Base-by-base conservation (phyloP, 495 filamentous ascomycete species). In the Tuber indicum region DNA sequence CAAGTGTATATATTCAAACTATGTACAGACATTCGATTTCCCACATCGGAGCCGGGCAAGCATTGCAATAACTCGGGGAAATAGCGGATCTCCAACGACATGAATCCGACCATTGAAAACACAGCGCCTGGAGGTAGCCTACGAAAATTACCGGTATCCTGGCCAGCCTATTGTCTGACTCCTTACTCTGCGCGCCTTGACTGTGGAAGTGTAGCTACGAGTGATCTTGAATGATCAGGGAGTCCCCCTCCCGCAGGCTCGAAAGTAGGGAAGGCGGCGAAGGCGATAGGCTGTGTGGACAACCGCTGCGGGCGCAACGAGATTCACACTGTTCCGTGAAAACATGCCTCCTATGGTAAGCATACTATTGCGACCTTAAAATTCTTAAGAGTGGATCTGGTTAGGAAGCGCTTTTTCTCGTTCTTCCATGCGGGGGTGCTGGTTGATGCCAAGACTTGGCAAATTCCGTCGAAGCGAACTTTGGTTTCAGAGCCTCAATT, bases 401-500 rank as follows among this genome's bases (percentile, higher is more conserved):
- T 66, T 36, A 66, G 4, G 14, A 36, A 36, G 26, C 26, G 12
- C 14, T 66, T 66, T 32, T 16, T 21, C 58, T 14, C 10, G 32
- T 41, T 41, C 6, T 26, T 66, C 58, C 26, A 36, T 32, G 32
- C 26, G 58, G 58, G 39, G 26, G 26, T 36, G 58, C 58, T 66
- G 12, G 58, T 66, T 66, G 58, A 66, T 66, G 58, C 58, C 58
- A 66, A 66, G 58, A 66, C 58, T 66, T 66, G 58, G 58, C 14
- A 66, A 66, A 66, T 66, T 66, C 58, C 58, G 58, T 66, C 26
- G 26, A 66, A 66, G 58, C 58, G 58, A 66, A 32, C 58, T 66
- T 66, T 1, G 26, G 3, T 19, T 36, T 66, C 12, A 14, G 58
- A 66, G 58, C 58, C 58, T 32, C 58, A 66, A 66, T 66, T 66